Conservation (phyloP, 1,284 basidiomycete genomes). For the Agroathelia rolfsii region DNA sequence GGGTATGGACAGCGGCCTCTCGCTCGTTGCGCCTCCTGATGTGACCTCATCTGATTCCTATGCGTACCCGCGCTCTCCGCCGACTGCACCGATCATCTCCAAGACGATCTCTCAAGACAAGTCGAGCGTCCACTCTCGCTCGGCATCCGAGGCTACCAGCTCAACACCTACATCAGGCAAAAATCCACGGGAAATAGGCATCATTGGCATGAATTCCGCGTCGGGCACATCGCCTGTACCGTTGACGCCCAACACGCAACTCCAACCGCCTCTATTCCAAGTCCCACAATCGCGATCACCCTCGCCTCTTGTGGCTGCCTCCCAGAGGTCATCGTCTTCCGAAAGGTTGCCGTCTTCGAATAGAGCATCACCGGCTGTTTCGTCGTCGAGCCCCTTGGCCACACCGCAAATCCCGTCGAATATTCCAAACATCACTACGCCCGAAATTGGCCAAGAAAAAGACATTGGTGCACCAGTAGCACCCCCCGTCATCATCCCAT, state of each 20-base stretch:
- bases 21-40: slow-evolving; percentile 60
- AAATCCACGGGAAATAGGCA: slow-evolving; percentile 45
- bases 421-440: slow-evolving; percentile 30
- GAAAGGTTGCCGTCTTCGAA: no score
- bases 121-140: slow-evolving; percentile 39
- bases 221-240: slow-evolving; percentile 16
- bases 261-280: slow-evolving; percentile 38
- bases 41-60: slow-evolving; percentile 44
- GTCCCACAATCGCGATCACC: slow-evolving; percentile 40
- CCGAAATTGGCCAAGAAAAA: slow-evolving; percentile 48
- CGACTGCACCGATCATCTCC: slow-evolving; percentile 27
- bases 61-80: slow-evolving; percentile 40
- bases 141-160: slow-evolving; percentile 35
- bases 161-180: slow-evolving; percentile 18
- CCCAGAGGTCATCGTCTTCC: no score
- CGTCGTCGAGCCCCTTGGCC: slow-evolving; percentile 13
- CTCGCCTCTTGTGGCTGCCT: slow-evolving; percentile 28
- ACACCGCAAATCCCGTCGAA: slow-evolving; percentile 11
- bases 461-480: slow-evolving; percentile 46
- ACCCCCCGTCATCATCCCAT: slow-evolving; percentile 43
- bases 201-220: slow-evolving; percentile 34
- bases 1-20: slow-evolving; percentile 38
- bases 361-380: slow-evolving; percentile 11
- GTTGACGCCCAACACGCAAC: slow-evolving; percentile 15
- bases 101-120: slow-evolving; percentile 11